Evolutionary conservation across 139 green algal genomes (phyloP), one percentile per base, ranked within the genome.

Genomic region (Chlamydomonas sp.): DNA sequence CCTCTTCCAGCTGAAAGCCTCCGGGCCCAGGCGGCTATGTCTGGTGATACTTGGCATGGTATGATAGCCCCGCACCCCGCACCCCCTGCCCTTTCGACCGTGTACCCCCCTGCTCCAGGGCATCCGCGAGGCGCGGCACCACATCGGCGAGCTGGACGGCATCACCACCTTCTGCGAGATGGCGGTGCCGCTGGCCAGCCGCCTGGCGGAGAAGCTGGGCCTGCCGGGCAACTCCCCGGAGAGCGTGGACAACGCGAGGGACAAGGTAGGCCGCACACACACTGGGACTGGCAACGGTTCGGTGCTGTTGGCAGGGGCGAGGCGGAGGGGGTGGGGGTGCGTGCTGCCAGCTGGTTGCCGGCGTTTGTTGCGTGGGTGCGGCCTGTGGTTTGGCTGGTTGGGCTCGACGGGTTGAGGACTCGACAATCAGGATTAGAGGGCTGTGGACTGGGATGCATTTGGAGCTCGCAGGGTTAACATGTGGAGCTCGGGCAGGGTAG

Each of bases 121-220:
- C 71, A 87, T 92, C 73, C 78, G 77, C 15, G 67, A 73, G 14
- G 92, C 87, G 2, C 79, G 75, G 8, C 76, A 63, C 12, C 78
- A 89, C 58, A 63, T 97, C 5, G 96, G 95, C 2, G 92, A 96
- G 68, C 79, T 98, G 73, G 96, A 98, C 84, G 97, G 96, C 73
- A 85, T 99, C 14, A 91, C 89, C 85, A 98, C 94, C 79, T 99
- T 98, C 87, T 98, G 94, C 71, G 97, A 99, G 91, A 93, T 98
- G 88, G 96, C 97, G 1, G 92, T 97, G 88, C 96, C 97, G 17
- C 91, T 99, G 79, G 95, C 96, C 49, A 73, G 91, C 1, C 93
- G 96, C 66, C 93, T 99, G 67, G 89, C 94, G 64, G 96, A 98
- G 92, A 83, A 89, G 62, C 89, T 98, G 17, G 96, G 96, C 7